phyloP scores from a whole-genome alignment of 83 land plant species.

The Diphasiastrum complanatum region DNA sequence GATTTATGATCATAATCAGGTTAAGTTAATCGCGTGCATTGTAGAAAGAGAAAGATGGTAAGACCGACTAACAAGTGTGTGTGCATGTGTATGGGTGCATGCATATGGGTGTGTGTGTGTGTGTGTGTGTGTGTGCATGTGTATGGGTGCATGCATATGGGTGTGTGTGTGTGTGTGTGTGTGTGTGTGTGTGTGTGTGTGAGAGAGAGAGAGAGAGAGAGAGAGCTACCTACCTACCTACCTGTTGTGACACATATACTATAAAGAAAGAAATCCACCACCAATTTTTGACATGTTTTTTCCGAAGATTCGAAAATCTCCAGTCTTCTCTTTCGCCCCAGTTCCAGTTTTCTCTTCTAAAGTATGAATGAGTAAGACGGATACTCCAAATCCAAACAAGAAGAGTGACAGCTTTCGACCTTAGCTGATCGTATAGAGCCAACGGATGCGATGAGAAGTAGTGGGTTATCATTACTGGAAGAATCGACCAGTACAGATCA shows the following conservation, averaged over 20 bases:
- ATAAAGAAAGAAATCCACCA: constrained; percentile 94
- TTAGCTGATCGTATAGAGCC: constrained; percentile 29
- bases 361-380: constrained; percentile 81
- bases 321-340: constrained; percentile 96
- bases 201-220: background rate
- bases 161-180: too few species aligned
- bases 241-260: constrained; percentile 81
- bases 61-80: too few species aligned
- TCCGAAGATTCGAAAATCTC: constrained; percentile 74
- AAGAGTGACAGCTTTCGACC: constrained; percentile 50
- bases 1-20: too few species aligned
- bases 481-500: constrained; percentile 88
- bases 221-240: too few species aligned
- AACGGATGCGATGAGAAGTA: constrained; percentile 63
- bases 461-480: constrained; percentile 82
- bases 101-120: too few species aligned
- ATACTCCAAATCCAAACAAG: constrained; percentile 86
- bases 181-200: too few species aligned
- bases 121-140: too few species aligned
- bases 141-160: too few species aligned
- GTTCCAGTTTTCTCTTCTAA: constrained; percentile 85
- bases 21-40: too few species aligned
- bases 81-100: too few species aligned
- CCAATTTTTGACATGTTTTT: constrained; percentile 56
- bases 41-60: too few species aligned